Conservation (phyloP, 192 early-diverging fungal species). For the Coemansia sp. region DNA sequence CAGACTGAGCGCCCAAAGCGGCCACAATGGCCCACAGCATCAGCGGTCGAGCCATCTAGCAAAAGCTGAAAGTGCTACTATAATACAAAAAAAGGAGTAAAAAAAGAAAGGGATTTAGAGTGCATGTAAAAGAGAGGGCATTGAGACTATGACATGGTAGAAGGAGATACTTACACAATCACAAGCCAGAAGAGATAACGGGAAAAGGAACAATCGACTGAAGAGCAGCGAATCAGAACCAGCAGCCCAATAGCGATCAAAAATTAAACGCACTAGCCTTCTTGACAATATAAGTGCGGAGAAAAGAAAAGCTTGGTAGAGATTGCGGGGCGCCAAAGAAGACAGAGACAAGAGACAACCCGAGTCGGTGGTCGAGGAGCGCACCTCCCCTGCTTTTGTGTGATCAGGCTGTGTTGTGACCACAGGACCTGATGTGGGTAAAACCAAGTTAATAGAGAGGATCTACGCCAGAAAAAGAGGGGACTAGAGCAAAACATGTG, state of each 20-base stretch:
- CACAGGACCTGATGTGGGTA: not conserved
- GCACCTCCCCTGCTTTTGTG: not conserved
- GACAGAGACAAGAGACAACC: not conserved
- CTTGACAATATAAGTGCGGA: not conserved
- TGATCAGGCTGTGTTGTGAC: not conserved
- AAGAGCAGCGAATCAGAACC: too few species aligned
- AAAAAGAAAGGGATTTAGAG: not conserved
- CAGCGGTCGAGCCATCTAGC: not conserved
- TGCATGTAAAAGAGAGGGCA: not conserved
- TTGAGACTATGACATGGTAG: not conserved
- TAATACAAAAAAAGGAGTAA: not conserved
- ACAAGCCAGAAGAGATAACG: not conserved
- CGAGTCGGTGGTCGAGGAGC: not conserved
- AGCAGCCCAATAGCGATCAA: not conserved
- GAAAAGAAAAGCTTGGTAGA: not conserved
- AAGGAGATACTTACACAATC: not conserved
- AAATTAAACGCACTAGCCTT: not conserved
- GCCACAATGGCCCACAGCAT: not conserved
- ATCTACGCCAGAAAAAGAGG: not conserved
- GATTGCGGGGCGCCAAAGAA: too few species aligned
- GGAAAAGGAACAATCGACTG: not conserved
- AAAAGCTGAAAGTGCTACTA: not conserved
- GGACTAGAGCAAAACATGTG: not conserved
- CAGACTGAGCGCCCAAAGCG: not conserved
- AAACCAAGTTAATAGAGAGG: not conserved